Conservation (phyloP, 306 rosid genomes). For the Pterocarpus macrocarpus region DNA sequence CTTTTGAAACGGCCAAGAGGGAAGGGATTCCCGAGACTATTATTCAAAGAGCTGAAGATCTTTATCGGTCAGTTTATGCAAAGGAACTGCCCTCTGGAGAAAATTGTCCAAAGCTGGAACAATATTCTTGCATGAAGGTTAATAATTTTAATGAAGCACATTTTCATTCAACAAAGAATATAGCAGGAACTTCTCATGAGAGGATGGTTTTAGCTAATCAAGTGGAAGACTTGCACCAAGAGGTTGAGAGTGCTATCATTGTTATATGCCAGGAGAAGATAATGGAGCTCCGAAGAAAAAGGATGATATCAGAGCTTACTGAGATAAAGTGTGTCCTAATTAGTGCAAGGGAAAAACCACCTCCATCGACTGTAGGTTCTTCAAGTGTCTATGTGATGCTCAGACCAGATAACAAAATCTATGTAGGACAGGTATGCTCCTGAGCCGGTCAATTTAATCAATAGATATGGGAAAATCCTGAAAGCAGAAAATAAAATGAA, state of each 20-base stretch:
- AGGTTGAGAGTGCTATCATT: slow-evolving; percentile 71
- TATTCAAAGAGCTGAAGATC: slow-evolving; percentile 80
- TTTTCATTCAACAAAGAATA: slow-evolving; percentile 39
- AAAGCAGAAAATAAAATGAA: no score
- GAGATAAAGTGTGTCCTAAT: slow-evolving; percentile 68
- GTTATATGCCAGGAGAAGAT: slow-evolving; percentile 77
- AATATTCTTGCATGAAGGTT: slow-evolving; percentile 38
- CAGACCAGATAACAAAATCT: slow-evolving; percentile 77
- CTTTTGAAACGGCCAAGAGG: slow-evolving; percentile 91
- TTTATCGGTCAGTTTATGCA: slow-evolving; percentile 68
- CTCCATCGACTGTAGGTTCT: slow-evolving; percentile 89
- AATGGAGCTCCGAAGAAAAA: slow-evolving; percentile 57
- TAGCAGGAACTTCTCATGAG: slow-evolving; percentile 40
- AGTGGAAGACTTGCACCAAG: slow-evolving; percentile 52
- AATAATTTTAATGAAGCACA: slow-evolving; percentile 52
- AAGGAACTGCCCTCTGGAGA: slow-evolving; percentile 51
- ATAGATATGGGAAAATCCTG: no score
- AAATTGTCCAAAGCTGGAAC: slow-evolving; percentile 50
- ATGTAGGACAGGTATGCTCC: slow-evolving; percentile 83
- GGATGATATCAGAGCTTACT: slow-evolving; percentile 37
- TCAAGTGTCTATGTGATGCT: slow-evolving; percentile 89
- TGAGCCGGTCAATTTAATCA: no score
- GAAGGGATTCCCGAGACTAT: slow-evolving; percentile 82
- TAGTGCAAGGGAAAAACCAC: slow-evolving; percentile 79
- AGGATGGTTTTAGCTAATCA: slow-evolving; percentile 47